A percentile compares a stretch with the other conserved stretches of the same genome.
These are phyloP conservation scores for Penicillium coffeae DNA, from an alignment of 495 filamentous ascomycete species.

Conservation along the genomic window DNA sequence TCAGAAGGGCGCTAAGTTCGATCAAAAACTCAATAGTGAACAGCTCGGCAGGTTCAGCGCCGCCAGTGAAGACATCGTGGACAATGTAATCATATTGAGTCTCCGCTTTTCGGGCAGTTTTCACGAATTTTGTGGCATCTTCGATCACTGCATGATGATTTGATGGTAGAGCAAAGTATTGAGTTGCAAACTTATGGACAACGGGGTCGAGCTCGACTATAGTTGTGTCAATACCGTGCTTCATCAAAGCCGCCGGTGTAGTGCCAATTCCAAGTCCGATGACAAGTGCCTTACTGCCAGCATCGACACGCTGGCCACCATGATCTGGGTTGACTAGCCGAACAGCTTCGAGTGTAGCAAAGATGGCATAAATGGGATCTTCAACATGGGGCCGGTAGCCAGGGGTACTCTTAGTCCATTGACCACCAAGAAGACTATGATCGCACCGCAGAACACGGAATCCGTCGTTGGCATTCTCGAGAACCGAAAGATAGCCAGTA, in stretches of 20 bases:
- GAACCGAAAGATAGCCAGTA: constrained; percentile 88
- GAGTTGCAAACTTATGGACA: constrained; percentile 72
- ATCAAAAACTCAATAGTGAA: constrained; percentile 83
- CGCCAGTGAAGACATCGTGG: constrained; percentile 98
- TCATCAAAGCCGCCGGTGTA: constrained; percentile 76
- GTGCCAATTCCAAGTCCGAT: constrained; percentile 93
- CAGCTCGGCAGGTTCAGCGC: constrained; percentile 80
- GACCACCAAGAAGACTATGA: constrained; percentile 90
- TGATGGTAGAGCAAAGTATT: constrained; percentile 75
- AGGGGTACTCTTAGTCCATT: constrained; percentile 56
- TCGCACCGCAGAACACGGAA: constrained; percentile 89
- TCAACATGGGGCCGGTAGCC: constrained; percentile 50
- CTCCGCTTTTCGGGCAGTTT: constrained; percentile 39
- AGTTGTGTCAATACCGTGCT: constrained; percentile 86
- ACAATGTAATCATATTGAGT: constrained; percentile 81
- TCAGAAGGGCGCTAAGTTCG: constrained; percentile 64
- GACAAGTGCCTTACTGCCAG: constrained; percentile 74
- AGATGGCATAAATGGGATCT: constrained; percentile 90
- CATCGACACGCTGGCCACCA: constrained; percentile 48
- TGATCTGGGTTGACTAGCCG: constrained; percentile 63
- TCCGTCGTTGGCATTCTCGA: constrained; percentile 64
- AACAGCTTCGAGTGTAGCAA: constrained; percentile 88
- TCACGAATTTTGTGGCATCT: constrained; percentile 75
- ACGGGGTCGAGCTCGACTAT: constrained; percentile 91
- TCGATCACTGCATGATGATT: constrained; percentile 79